Percentiles rank a stretch among this genome's conserved stretches.
Evolutionary conservation across 1,139 yeast genomes (phyloP).

Genomic region (Debaryomycetaceae sp.): DNA sequence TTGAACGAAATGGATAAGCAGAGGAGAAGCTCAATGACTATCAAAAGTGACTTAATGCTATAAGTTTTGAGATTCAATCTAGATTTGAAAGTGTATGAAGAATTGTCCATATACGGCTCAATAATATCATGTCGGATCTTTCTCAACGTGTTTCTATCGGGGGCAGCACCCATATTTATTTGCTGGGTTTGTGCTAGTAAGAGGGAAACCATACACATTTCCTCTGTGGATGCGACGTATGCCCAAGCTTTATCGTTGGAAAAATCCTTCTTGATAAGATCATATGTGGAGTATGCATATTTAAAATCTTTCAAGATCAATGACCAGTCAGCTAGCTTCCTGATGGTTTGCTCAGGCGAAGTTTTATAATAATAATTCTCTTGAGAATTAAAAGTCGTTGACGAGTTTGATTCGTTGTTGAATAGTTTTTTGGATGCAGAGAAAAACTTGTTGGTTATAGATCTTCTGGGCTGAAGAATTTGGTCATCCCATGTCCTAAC

Average conservation of each 20-base stretch:
- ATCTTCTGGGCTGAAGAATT: slow-evolving; percentile 62
- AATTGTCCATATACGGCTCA: slow-evolving; percentile 65
- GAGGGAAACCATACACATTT: slow-evolving; percentile 76
- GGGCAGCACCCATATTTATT: slow-evolving; percentile 15
- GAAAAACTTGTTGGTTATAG: slow-evolving; percentile 72
- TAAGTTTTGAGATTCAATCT: slow-evolving; percentile 62
- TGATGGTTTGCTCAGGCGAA: slow-evolving; percentile 69
- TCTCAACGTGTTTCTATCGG: slow-evolving; percentile 52
- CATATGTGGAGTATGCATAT: slow-evolving; percentile 82
- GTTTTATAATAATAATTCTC: slow-evolving; percentile 55
- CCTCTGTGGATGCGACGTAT: slow-evolving; percentile 81
- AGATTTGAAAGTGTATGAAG: slow-evolving; percentile 50
- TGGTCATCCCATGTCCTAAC: slow-evolving; percentile 79
- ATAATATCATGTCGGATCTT: slow-evolving; percentile 60
- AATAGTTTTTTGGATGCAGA: slow-evolving; percentile 62
- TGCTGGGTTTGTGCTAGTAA: slow-evolving; percentile 62
- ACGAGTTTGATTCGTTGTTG: slow-evolving; percentile 21
- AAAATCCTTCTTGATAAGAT: slow-evolving; percentile 75
- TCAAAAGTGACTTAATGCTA: slow-evolving; percentile 45
- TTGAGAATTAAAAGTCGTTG: slow-evolving; percentile 35
- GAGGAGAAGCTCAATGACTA: slow-evolving; percentile 53
- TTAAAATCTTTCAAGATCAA: slow-evolving; percentile 85
- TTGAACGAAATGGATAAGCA: slow-evolving; percentile 38
- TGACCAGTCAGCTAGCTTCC: slow-evolving; percentile 91
- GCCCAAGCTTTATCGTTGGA: slow-evolving; percentile 78